Conservation (phyloP, 371 early-diverging fungal species). For the Conidiobolus incongruus region DNA sequence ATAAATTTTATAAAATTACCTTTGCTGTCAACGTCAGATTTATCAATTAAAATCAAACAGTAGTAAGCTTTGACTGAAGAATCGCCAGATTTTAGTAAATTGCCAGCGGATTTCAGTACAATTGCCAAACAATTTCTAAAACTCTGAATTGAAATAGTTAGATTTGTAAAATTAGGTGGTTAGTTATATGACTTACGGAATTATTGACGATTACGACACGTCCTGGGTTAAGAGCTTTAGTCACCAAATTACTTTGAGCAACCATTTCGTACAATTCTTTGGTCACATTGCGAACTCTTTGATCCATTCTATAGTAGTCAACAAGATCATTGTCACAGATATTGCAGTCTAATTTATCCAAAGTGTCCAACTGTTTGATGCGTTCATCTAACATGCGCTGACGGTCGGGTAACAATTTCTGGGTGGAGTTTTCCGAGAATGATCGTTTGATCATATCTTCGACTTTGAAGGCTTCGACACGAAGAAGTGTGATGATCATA, state of each 20-base stretch:
- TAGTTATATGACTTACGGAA: too few species aligned
- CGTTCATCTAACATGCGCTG: constrained; percentile 15
- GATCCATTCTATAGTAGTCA: constrained; percentile 36
- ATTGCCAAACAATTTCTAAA: background rate
- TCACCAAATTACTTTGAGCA: background rate
- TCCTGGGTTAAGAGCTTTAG: constrained; percentile 21
- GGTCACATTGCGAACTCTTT: constrained; percentile 25
- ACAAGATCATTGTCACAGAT: constrained; percentile 62
- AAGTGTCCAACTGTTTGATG: constrained; percentile 23
- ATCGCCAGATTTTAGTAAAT: background rate
- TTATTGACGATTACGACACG: constrained; percentile 50
- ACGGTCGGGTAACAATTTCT: constrained; percentile 55
- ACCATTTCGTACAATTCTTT: constrained; percentile 35
- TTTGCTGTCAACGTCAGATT: too few species aligned
- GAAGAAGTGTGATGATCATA: constrained; percentile 94
- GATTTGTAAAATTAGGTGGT: too few species aligned
- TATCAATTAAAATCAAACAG: background rate
- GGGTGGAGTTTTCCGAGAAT: constrained; percentile 79
- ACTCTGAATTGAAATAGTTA: too few species aligned
- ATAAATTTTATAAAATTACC: too few species aligned
- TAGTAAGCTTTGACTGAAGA: background rate
- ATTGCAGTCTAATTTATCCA: constrained; percentile 50
- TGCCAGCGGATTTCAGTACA: background rate
- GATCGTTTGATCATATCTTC: constrained; percentile 96
- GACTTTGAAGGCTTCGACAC: constrained; percentile 92